These are phyloP conservation scores for Delphinella strobiligena DNA, from an alignment of 2,329 filamentous ascomycete genomes.

Conservation along the genomic window DNA sequence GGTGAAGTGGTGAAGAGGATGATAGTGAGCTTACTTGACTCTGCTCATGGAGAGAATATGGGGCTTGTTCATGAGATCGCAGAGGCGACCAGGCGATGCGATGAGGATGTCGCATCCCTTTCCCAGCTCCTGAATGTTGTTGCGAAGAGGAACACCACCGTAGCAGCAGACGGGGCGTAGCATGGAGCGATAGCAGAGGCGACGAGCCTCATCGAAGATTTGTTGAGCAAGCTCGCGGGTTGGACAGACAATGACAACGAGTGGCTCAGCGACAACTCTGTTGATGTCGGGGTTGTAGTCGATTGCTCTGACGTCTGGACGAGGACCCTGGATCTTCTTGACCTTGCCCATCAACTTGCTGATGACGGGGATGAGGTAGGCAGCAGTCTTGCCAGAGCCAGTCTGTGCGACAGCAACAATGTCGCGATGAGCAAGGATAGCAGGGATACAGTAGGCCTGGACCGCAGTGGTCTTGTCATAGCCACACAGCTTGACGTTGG, in stretches of 20 bases:
- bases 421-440: slow-evolving; percentile 65
- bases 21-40: slow-evolving; percentile 50
- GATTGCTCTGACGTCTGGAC: slow-evolving; percentile 42
- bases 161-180: slow-evolving; percentile 83
- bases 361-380: slow-evolving; percentile 78
- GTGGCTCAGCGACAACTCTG: slow-evolving; percentile 63
- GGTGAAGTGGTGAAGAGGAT: slow-evolving; percentile 8
- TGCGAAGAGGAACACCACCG: slow-evolving; percentile 61
- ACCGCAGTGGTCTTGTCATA: slow-evolving; percentile 73
- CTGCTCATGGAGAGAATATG: slow-evolving; percentile 59
- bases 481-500: slow-evolving; percentile 62
- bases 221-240: slow-evolving; percentile 86
- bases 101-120: slow-evolving; percentile 85
- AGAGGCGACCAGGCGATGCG: slow-evolving; percentile 74
- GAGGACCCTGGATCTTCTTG: slow-evolving; percentile 69
- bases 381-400: slow-evolving; percentile 91
- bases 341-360: slow-evolving; percentile 93
- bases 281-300: slow-evolving; percentile 41
- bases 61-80: slow-evolving; percentile 68
- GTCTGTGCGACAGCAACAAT: slow-evolving; percentile 87
- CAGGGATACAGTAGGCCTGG: slow-evolving; percentile 72
- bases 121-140: slow-evolving; percentile 60
- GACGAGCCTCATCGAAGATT: slow-evolving; percentile 88
- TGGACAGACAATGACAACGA: slow-evolving; percentile 75
- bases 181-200: slow-evolving; percentile 90